phyloP scores from a whole-genome alignment of 192 early-diverging fungal genomes.

The Backusella australiensis region DNA sequence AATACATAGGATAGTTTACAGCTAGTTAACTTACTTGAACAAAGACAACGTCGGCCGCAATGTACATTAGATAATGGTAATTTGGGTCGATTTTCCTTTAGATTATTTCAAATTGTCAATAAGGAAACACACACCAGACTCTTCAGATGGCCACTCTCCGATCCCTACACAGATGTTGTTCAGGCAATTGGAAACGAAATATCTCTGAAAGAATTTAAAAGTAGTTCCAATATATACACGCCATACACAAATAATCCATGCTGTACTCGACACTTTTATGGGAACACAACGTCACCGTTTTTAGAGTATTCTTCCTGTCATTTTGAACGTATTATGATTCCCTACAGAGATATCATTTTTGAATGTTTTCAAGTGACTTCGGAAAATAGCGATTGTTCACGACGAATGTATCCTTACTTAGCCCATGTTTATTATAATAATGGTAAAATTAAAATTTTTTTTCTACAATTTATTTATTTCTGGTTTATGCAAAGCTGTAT shows the following conservation, averaged over 20 bases:
- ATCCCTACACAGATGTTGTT: not conserved
- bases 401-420: not conserved
- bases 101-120: constrained; percentile 6
- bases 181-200: constrained; percentile 5
- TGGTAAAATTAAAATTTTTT: constrained; percentile 7
- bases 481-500: not conserved
- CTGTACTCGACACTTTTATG: constrained; percentile 10
- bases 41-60: not conserved
- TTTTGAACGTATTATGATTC: constrained; percentile 1
- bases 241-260: not conserved
- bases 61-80: not conserved
- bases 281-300: not conserved
- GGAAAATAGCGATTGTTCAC: not conserved
- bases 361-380: constrained; percentile 6
- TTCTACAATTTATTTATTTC: not conserved
- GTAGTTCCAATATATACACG: not conserved
- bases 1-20: constrained; percentile 5
- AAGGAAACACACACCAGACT: not conserved
- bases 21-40: not conserved
- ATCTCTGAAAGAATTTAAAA: not conserved
- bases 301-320: not conserved
- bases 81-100: not conserved
- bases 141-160: not conserved
- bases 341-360: constrained; percentile 9
- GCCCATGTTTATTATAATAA: not conserved